Evolutionary conservation across 306 rosid genomes (phyloP).

Genomic region (Begonia masoniana): DNA sequence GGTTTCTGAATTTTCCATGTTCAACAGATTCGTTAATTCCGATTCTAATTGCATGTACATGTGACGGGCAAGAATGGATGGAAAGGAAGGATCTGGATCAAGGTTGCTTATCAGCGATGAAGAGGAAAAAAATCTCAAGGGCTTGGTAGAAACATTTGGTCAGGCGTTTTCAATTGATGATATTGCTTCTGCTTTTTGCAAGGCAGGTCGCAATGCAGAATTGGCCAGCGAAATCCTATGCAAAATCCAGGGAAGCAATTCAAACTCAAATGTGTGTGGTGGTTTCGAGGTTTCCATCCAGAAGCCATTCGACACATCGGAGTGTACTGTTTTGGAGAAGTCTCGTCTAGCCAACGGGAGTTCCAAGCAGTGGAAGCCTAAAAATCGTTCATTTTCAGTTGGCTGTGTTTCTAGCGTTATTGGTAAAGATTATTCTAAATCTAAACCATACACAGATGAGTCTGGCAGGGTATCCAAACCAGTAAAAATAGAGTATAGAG

Average conservation of each 20-base stretch:
- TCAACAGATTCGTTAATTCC: too few relatives aligned
- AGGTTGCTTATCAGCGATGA: constrained; percentile 15
- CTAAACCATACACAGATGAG: constrained; percentile 25
- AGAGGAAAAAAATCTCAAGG: constrained; percentile 41
- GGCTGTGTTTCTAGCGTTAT: constrained; percentile 58
- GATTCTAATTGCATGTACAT: too few relatives aligned
- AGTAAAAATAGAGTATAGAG: constrained; percentile 31
- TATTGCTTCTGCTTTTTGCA: constrained; percentile 68
- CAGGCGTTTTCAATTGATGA: constrained; percentile 42
- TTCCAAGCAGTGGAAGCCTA: constrained; percentile 16
- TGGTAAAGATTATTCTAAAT: constrained; percentile 36
- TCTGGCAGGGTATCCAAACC: constrained; percentile 24
- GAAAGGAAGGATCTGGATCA: constrained; percentile 40
- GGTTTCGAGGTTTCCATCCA: constrained; percentile 16
- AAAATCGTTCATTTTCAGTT: constrained; percentile 33
- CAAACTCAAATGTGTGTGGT: constrained; percentile 14
- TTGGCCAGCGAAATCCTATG: constrained; percentile 48
- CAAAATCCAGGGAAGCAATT: constrained; percentile 30
- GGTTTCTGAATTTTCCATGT: too few relatives aligned
- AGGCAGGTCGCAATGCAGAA: constrained; percentile 44
- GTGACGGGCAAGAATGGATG: constrained; percentile 2
- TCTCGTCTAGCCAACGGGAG: constrained; percentile 20
- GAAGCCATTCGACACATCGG: constrained; percentile 16
- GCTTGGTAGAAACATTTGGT: constrained; percentile 64
- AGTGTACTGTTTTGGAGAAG: constrained; percentile 17